Evolutionary conservation across 1,284 basidiomycete species (phyloP).

Genomic region (Ustilago trichophora): DNA sequence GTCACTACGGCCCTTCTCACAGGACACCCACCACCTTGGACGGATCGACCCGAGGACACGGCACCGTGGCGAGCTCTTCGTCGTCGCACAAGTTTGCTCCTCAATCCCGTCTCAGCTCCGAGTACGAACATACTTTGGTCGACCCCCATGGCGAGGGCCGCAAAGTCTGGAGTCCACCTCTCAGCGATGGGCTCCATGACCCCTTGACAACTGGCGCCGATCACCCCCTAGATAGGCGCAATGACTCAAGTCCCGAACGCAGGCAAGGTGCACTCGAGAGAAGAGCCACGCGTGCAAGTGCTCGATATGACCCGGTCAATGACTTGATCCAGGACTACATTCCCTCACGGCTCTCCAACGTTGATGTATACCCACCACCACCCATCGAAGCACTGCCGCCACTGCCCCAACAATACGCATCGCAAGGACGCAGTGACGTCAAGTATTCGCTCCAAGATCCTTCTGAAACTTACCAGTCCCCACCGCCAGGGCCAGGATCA

Average conservation of each 20-base stretch:
- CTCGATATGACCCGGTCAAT: constrained; percentile 48
- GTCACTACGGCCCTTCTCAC: not conserved
- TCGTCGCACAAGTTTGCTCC: constrained; percentile 27
- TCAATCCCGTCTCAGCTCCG: constrained; percentile 21
- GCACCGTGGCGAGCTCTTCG: constrained; percentile 25
- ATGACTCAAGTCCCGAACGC: constrained; percentile 8
- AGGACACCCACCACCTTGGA: constrained; percentile 13
- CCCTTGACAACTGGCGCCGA: not conserved
- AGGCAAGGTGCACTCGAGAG: constrained; percentile 11
- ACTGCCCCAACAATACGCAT: constrained; percentile 23
- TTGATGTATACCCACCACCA: constrained; percentile 34
- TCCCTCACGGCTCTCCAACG: constrained; percentile 15
- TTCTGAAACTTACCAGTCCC: constrained; percentile 4
- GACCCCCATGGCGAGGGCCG: constrained; percentile 18
- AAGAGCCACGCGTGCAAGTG: constrained; percentile 33
- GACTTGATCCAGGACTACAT: constrained; percentile 53
- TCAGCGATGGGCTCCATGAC: constrained; percentile 5
- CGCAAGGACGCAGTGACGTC: constrained; percentile 1
- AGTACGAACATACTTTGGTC: constrained; percentile 40
- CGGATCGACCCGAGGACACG: constrained; percentile 19
- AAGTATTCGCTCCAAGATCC: constrained; percentile 30
- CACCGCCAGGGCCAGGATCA: not conserved
- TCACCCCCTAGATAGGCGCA: constrained; percentile 14
- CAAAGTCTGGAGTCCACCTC: constrained; percentile 24
- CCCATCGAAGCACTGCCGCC: constrained; percentile 20